Percentiles rank a stretch among this genome's conserved stretches.
phyloP scores from a whole-genome alignment of 2,329 filamentous ascomycete species.

The Microcyclosporella mali region DNA sequence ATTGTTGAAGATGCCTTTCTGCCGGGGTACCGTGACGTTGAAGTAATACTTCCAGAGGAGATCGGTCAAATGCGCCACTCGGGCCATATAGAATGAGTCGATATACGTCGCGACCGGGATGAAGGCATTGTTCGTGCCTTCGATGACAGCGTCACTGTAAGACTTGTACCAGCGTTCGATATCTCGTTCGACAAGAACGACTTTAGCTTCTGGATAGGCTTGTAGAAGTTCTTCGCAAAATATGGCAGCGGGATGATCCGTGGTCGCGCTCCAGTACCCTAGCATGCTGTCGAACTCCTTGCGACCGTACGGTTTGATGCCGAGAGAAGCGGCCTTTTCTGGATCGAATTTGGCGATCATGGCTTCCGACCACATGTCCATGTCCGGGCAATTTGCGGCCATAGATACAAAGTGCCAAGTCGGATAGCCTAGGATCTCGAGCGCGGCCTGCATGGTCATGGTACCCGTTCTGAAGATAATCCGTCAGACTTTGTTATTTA shows the following conservation, averaged over 20 bases:
- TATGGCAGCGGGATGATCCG: conserved; percentile 10
- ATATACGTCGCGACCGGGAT: background rate
- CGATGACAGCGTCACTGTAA: background rate
- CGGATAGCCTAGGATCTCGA: conserved; percentile 6
- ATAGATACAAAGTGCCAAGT: conserved; percentile 7
- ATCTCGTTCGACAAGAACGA: conserved; percentile 52
- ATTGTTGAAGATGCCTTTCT: conserved; percentile 2
- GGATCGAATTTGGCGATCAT: conserved; percentile 9
- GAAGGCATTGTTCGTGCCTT: background rate
- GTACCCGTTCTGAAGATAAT: background rate
- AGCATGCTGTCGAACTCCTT: conserved; percentile 59
- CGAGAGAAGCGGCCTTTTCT: conserved; percentile 52
- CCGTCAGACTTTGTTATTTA: background rate
- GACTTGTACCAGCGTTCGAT: conserved; percentile 19
- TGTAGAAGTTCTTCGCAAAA: conserved; percentile 16
- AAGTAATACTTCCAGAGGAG: conserved; percentile 4
- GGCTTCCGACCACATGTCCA: conserved; percentile 9
- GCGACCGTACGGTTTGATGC: conserved; percentile 1
- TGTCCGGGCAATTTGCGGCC: conserved; percentile 9
- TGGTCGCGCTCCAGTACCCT: conserved; percentile 45
- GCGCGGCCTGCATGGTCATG: conserved; percentile 3
- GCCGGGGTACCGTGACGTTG: conserved; percentile 1
- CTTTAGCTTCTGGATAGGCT: conserved; percentile 11
- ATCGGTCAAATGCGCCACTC: background rate
- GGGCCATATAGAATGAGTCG: conserved; percentile 1